Base-by-base conservation (phyloP, 768 basidiomycete genomes). In the Phallus indusiatus region DNA sequence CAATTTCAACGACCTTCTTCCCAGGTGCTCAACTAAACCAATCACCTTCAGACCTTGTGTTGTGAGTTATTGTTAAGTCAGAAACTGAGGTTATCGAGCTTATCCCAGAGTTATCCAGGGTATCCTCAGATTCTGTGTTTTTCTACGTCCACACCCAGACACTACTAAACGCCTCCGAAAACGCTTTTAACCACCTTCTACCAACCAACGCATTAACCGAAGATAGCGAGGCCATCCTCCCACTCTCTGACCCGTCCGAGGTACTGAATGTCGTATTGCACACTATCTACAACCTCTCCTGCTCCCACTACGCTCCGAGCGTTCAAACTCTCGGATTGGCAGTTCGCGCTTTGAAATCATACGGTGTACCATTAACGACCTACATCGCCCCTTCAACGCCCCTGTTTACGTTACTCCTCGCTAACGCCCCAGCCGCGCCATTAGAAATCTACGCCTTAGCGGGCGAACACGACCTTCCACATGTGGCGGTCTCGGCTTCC, bases 1-100 rank as follows among this genome's bases (percentile, higher is more conserved):
- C 88, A 1, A 82, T 92, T 36, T 90, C 88, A 16, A 92, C 90
- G 24, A 88, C 88, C 0, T 92, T 91, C 72, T 84, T 80, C 66
- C 88, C 89, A 2, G 82, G 80, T 37, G 82, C 86, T 2, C 66
- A 60, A 18, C 82, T 60, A 78, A 79, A 80, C 36, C 65, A 78
- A 0, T 68, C 77, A n/a, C 75, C 76, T 1, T 22, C 28, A 37
- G 58, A 61, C 61, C 34, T 58, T 7, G 56, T 58, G 14, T 49
- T 58, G 56, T 58, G 9, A 33, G 56, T 58, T n/a, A 2, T 24
- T 6, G 14, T 37, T 8, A 37, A 37, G 9, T n/a, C n/a, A n/a
- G n/a, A n/a, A n/a, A n/a, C n/a, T n/a, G n/a, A n/a, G n/a, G n/a
- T n/a, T n/a, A n/a, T n/a, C n/a, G n/a, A n/a, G n/a, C n/a, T n/a